phyloP scores from a whole-genome alignment of 2,329 filamentous ascomycete genomes.

The Ilyonectria destructans region DNA sequence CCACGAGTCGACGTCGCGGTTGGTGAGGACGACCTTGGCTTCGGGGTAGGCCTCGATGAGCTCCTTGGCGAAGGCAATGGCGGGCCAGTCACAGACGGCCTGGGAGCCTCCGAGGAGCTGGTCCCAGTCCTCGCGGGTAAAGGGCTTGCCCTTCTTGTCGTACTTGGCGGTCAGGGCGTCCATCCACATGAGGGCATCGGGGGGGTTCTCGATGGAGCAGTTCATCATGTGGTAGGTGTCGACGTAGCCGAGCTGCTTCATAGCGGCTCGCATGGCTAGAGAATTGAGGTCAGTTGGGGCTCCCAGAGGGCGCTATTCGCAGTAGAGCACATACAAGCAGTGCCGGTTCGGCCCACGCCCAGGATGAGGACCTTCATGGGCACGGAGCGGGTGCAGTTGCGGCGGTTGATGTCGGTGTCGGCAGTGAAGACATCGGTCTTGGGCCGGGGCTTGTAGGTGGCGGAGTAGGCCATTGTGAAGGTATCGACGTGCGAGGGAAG shows the following conservation, averaged over 20 bases:
- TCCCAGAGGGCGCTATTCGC: not conserved
- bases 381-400: conserved; percentile 76
- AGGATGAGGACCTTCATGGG: conserved; percentile 83
- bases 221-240: conserved; percentile 85
- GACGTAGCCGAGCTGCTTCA: conserved; percentile 77
- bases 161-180: conserved; percentile 74
- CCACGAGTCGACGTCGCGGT: conserved; percentile 77
- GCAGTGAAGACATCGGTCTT: conserved; percentile 74
- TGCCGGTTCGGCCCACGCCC: conserved; percentile 80
- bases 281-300: conserved; percentile 7
- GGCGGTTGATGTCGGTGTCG: conserved; percentile 79
- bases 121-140: conserved; percentile 79
- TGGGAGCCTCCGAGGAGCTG: conserved; percentile 77
- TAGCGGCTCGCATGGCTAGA: conserved; percentile 74
- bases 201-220: conserved; percentile 73
- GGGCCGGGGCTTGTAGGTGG: conserved; percentile 56
- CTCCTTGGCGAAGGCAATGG: conserved; percentile 78
- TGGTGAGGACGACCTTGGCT: conserved; percentile 80
- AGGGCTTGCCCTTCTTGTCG: conserved; percentile 57
- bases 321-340: conserved; percentile 70
- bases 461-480: conserved; percentile 50
- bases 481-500: conserved; percentile 3
- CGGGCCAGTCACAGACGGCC: conserved; percentile 80
- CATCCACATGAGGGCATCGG: conserved; percentile 79
- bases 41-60: conserved; percentile 81